Evolutionary conservation across 169 alveolate species (phyloP), one percentile per base, ranked within the genome.

Genomic region (Eimeria praecox): DNA sequence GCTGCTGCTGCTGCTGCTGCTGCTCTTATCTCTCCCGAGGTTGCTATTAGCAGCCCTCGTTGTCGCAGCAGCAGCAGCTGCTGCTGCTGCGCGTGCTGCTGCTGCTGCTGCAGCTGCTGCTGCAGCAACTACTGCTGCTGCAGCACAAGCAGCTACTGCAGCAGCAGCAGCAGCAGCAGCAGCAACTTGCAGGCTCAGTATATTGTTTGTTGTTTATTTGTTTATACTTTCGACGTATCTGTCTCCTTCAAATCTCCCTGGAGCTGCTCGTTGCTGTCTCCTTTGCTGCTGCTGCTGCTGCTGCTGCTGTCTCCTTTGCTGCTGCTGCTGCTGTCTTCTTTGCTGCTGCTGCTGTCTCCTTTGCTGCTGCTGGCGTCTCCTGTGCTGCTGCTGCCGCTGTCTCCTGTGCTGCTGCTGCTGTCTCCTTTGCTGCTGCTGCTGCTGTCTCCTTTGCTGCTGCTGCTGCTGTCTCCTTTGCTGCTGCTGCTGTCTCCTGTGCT

Each of bases 1-100:
- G 78, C 78, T 9, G 20, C 33, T 66, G 78, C 78, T n/a, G 24
- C 78, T 66, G 78, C 78, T 66, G 78, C 78, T 52, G 62, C 62
- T 52, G 62, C 62, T 52, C 24, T 20, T 52, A 1, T 20, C 9
- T 52, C 62, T 12, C 24, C 62, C 9, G 62, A 12, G 62, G 62
- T 20, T 52, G 62, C 62, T 52, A 12, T 20, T 52, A 52, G 62
- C 62, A 52, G 62, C 62, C 2, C 62, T 52, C 62, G 0, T 52
- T 52, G 62, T 20, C 18, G 62, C 9, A 12, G 9, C 62, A 12
- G 62, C 62, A 12, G 62, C 62, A 12, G n/a, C n/a, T n/a, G 62
- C 62, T 52, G 62, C 62, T 52, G 62, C 62, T 52, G 44, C n/a
- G n/a, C n/a, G n/a, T n/a, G n/a, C n/a, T n/a, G n/a, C n/a, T n/a